phyloP scores from a whole-genome alignment of 805 yeast genomes.

The Lachancea sp. region DNA sequence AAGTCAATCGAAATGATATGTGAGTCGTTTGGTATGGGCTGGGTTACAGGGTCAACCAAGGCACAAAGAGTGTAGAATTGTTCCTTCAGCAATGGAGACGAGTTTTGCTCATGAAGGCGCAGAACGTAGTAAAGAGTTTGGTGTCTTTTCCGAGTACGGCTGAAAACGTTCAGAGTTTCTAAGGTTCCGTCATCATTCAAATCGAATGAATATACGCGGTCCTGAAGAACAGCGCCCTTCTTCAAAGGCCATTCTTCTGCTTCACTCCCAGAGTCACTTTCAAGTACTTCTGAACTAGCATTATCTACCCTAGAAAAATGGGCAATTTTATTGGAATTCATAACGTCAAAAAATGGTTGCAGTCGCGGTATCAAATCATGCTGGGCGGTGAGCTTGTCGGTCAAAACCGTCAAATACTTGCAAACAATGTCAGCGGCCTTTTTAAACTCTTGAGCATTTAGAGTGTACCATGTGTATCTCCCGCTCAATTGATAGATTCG shows the following conservation, averaged over 20 bases:
- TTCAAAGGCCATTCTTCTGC: constrained; percentile 7
- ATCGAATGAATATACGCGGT: constrained; percentile 19
- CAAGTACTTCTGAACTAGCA: not conserved
- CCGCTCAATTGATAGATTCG: constrained; percentile 10
- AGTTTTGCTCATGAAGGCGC: constrained; percentile 10
- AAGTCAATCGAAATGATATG: constrained; percentile 49
- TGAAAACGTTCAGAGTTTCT: constrained; percentile 19
- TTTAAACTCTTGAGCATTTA: not conserved
- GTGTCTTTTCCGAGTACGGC: constrained; percentile 23
- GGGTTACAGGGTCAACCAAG: constrained; percentile 58
- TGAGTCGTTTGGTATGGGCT: constrained; percentile 55
- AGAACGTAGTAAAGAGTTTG: constrained; percentile 18
- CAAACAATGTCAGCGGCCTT: constrained; percentile 5
- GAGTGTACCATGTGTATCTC: constrained; percentile 8
- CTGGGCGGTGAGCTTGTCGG: constrained; percentile 10
- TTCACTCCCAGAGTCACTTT: constrained; percentile 3
- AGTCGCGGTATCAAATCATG: constrained; percentile 10
- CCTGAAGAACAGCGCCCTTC: constrained; percentile 3
- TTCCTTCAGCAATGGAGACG: constrained; percentile 17
- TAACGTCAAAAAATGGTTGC: constrained; percentile 4
- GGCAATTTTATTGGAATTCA: not conserved
- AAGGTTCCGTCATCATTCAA: constrained; percentile 17
- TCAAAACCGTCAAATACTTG: constrained; percentile 8
- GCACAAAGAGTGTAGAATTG: constrained; percentile 32
- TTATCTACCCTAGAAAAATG: not conserved